Base-by-base conservation (phyloP, 805 yeast species). In the Zygotorulaspora florentina region DNA sequence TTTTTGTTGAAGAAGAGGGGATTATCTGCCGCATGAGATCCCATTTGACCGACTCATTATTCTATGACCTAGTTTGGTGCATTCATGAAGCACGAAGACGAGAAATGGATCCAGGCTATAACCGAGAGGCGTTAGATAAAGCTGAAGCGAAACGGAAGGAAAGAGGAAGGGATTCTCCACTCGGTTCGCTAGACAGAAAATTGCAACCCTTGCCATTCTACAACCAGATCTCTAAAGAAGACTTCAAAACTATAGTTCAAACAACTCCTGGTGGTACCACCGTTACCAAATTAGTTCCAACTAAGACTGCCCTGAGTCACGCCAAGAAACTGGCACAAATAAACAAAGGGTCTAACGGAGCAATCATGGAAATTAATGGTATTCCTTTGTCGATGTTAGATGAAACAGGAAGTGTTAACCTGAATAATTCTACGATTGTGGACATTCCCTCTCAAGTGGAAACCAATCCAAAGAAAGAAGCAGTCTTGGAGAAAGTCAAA, bases 231-330 rank as follows among this genome's bases (percentile, higher is more conserved):
- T 85, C 90, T 26, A 83, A 81, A 56, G 96, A 89, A 62, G 91
- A 87, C 62, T 89, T 87, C 68, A 84, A 83, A 41, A 83, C 96
- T 0, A 80, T 85, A 26, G 83, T 89, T 1, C 81, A 87, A 2
- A 89, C 95, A 0, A 85, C 96, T 0, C 96, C 96, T 1, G 87
- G 87, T 54, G 97, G 97, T 45, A 89, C 96, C 0, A 87, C 96
- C 0, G 76, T 88, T 17, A 89, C 96, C 0, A 88, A 90, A 0
- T 74, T 89, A 53, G 90, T 87, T 1, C 96, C 96, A 2, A 87
- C 96, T 0, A 85, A 84, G 59, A 79, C 78, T 49, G 93, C 95
- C 0, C 73, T 86, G 68, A 68, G 51, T 28, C 58, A 58, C 35
- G 68, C 69, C 1, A 62, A 61, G 42, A 52, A 53, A 16, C 46